These are phyloP conservation scores for Ganoderma sp. DNA, from an alignment of 1,284 basidiomycete species.

Conservation along the genomic window DNA sequence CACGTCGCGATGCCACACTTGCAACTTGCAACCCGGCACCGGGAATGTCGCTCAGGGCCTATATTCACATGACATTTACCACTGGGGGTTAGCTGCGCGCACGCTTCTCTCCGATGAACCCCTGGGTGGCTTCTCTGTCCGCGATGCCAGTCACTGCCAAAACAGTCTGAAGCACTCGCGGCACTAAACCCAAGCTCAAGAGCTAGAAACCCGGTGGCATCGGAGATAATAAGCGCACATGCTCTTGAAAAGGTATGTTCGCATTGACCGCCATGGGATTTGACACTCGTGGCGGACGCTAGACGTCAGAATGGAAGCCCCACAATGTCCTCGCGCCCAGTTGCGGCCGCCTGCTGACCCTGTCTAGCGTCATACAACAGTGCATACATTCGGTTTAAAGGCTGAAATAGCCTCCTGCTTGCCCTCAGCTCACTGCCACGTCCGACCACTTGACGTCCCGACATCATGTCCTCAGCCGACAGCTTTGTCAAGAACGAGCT, in stretches of 20 bases:
- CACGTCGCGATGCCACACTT: neutral
- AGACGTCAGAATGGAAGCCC: neutral
- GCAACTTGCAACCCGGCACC: neutral
- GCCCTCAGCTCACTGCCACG: too few relatives aligned
- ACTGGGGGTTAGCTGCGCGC: neutral
- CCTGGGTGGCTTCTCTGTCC: too few relatives aligned
- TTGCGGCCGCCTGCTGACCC: neutral
- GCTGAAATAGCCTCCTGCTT: neutral
- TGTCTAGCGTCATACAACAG: neutral
- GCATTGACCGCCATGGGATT: neutral
- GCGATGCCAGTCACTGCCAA: neutral
- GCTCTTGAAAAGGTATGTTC: neutral
- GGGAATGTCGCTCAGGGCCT: neutral
- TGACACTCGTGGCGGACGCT: neutral
- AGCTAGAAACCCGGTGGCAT: neutral
- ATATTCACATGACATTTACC: neutral
- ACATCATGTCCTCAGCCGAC: conserved; percentile 1
- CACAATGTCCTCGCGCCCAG: too few relatives aligned
- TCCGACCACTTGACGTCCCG: too few relatives aligned
- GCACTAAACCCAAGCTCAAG: neutral
- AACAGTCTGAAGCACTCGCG: neutral
- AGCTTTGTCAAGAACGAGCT: conserved; percentile 26
- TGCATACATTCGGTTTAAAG: neutral
- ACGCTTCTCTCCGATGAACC: neutral
- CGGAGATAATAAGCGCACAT: neutral